These are phyloP conservation scores for Penicillium sp. DNA, from an alignment of 2,329 filamentous ascomycete species.

Conservation along the genomic window DNA sequence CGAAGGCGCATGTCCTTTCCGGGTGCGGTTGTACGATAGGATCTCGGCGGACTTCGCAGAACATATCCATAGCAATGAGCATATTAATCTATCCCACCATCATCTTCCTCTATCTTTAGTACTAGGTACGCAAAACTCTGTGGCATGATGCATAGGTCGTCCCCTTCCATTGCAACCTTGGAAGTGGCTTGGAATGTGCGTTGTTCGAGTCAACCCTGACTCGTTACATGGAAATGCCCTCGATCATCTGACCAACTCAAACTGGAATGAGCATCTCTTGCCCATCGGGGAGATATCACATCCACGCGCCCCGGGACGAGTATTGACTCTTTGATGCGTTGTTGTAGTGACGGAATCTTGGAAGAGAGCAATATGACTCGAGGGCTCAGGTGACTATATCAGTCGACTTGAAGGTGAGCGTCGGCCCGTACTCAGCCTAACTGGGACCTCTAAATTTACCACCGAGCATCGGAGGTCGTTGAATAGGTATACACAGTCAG, in stretches of 20 bases:
- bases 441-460: too few relatives aligned
- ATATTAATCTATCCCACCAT: constrained; percentile 12
- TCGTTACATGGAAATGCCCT: neutral
- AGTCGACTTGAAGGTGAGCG: too few relatives aligned
- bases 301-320: too few relatives aligned
- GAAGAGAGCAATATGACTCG: too few relatives aligned
- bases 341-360: too few relatives aligned
- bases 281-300: too few relatives aligned
- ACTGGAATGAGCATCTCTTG: too few relatives aligned
- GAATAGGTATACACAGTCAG: too few relatives aligned
- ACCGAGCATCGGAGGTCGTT: too few relatives aligned
- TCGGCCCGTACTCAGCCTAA: neutral
- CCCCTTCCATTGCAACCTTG: too few relatives aligned
- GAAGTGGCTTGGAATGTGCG: neutral
- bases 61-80: constrained; percentile 20
- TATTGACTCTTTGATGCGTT: neutral
- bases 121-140: neutral
- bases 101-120: neutral
- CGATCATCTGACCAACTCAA: neutral
- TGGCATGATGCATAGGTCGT: too few relatives aligned
- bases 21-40: constrained; percentile 18
- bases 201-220: neutral
- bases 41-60: constrained; percentile 13
- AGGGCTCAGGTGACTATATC: too few relatives aligned
- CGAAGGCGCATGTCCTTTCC: neutral